Percentiles rank a stretch among this genome's conserved stretches.
Conservation (phyloP, 805 yeast species). For the Wickerhamiella vanderwaltii region DNA sequence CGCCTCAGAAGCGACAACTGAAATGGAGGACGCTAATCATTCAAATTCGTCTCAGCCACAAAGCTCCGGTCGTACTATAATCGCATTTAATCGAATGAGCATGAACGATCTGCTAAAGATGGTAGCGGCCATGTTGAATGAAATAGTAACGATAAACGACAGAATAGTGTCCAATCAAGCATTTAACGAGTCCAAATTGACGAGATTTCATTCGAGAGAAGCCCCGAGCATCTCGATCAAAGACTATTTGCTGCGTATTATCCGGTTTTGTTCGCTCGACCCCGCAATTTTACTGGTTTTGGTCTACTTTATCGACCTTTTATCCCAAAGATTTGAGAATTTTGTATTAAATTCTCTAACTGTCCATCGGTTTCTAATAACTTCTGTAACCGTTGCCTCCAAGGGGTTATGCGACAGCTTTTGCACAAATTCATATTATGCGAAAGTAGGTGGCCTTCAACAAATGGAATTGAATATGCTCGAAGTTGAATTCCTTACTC, state of each 20-base stretch:
- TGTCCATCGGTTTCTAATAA: constrained; percentile 79
- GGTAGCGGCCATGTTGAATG: constrained; percentile 68
- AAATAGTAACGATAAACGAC: constrained; percentile 68
- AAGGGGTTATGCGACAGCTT: constrained; percentile 81
- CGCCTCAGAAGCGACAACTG: no score
- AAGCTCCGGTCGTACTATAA: no score
- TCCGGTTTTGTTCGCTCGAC: constrained; percentile 76
- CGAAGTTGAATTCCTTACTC: constrained; percentile 73
- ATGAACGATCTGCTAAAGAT: constrained; percentile 57
- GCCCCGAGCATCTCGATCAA: constrained; percentile 80
- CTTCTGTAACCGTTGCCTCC: constrained; percentile 82
- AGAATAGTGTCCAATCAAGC: no score
- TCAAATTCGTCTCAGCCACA: no score
- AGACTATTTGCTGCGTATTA: constrained; percentile 62
- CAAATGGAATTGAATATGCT: constrained; percentile 66
- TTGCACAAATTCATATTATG: constrained; percentile 86
- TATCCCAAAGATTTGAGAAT: constrained; percentile 62
- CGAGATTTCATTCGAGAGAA: constrained; percentile 86
- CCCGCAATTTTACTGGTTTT: constrained; percentile 70
- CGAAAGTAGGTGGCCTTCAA: constrained; percentile 75
- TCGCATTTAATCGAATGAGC: background rate
- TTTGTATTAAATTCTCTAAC: constrained; percentile 85
- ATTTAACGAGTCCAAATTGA: constrained; percentile 35
- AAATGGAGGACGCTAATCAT: no score
- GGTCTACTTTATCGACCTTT: constrained; percentile 80